Conservation (phyloP, 2,329 filamentous ascomycete species). For the Conoideocrella luteorostrata region DNA sequence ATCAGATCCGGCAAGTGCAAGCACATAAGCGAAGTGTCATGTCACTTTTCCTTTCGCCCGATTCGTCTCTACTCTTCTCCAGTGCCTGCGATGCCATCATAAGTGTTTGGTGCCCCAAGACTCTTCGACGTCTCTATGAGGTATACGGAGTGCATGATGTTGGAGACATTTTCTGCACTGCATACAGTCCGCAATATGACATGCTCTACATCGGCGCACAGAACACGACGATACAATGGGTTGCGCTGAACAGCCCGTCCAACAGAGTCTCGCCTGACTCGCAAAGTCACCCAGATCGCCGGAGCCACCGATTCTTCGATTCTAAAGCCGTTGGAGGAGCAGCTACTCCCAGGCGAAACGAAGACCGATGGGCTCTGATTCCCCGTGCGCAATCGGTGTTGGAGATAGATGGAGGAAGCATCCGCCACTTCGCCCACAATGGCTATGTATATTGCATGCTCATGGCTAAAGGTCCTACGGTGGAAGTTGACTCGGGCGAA, state of each 20-base stretch:
- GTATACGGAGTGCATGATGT: slow-evolving; percentile 92
- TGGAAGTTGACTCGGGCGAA: slow-evolving; percentile 62
- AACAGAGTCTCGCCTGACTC: slow-evolving; percentile 55
- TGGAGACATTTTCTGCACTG: slow-evolving; percentile 93
- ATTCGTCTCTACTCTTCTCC: slow-evolving; percentile 75
- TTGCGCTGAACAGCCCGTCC: slow-evolving; percentile 60
- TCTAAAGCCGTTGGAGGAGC: slow-evolving; percentile 79
- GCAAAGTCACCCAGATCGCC: slow-evolving; percentile 64
- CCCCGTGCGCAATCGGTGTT: slow-evolving; percentile 53
- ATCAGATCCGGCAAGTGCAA: slow-evolving; percentile 70
- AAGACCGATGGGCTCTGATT: slow-evolving; percentile 49
- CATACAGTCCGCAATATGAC: slow-evolving; percentile 71
- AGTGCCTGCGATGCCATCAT: slow-evolving; percentile 90
- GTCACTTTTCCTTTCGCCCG: slow-evolving; percentile 71
- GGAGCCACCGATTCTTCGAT: slow-evolving; percentile 88
- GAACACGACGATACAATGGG: slow-evolving; percentile 94
- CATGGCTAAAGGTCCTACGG: slow-evolving; percentile 62
- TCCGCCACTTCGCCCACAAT: slow-evolving; percentile 85
- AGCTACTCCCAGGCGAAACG: slow-evolving; percentile 65
- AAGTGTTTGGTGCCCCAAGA: slow-evolving; percentile 82
- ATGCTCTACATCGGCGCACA: slow-evolving; percentile 89
- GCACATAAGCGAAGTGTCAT: slow-evolving; percentile 90
- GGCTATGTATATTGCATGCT: slow-evolving; percentile 98
- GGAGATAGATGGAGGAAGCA: slow-evolving; percentile 74
- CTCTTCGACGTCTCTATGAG: slow-evolving; percentile 72